Evolutionary conservation across 495 filamentous ascomycete species (phyloP).

Genomic region (Annulohypoxylon moriforme): DNA sequence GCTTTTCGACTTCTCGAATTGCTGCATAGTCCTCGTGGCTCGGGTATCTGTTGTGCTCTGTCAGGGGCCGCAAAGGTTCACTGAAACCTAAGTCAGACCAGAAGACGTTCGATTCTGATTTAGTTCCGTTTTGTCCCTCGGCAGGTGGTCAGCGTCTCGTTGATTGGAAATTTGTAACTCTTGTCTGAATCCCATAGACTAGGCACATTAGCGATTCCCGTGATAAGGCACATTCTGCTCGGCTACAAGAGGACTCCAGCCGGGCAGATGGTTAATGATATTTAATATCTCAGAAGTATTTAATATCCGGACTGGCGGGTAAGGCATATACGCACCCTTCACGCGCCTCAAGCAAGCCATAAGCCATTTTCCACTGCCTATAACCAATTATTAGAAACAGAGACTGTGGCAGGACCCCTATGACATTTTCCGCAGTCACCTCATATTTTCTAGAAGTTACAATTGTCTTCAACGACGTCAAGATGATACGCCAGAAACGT

Average conservation of each 20-base stretch:
- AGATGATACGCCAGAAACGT: conserved; percentile 41
- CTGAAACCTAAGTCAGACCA: conserved; percentile 40
- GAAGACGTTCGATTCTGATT: conserved; percentile 44
- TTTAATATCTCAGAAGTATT: conserved; percentile 46
- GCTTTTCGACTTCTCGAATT: conserved; percentile 27
- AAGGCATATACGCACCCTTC: conserved; percentile 26
- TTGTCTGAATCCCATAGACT: conserved; percentile 12
- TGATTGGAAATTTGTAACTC: conserved; percentile 23
- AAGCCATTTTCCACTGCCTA: neutral
- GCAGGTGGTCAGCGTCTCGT: conserved; percentile 29
- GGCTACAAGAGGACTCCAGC: conserved; percentile 32
- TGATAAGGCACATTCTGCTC: conserved; percentile 33
- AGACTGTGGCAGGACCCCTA: conserved; percentile 13
- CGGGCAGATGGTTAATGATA: conserved; percentile 32
- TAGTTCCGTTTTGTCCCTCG: conserved; percentile 29
- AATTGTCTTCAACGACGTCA: conserved; percentile 10
- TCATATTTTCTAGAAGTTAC: conserved; percentile 17
- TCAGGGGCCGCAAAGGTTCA: conserved; percentile 37
- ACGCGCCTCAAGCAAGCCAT: conserved; percentile 15
- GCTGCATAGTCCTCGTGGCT: conserved; percentile 38
- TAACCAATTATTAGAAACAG: conserved; percentile 32
- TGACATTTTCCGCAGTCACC: conserved; percentile 18
- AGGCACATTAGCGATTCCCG: conserved; percentile 26
- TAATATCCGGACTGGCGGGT: conserved; percentile 46
- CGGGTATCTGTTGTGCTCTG: conserved; percentile 23